Evolutionary conservation across 2,329 filamentous ascomycete species (phyloP).

Genomic region (Diaporthe citriasiana): DNA sequence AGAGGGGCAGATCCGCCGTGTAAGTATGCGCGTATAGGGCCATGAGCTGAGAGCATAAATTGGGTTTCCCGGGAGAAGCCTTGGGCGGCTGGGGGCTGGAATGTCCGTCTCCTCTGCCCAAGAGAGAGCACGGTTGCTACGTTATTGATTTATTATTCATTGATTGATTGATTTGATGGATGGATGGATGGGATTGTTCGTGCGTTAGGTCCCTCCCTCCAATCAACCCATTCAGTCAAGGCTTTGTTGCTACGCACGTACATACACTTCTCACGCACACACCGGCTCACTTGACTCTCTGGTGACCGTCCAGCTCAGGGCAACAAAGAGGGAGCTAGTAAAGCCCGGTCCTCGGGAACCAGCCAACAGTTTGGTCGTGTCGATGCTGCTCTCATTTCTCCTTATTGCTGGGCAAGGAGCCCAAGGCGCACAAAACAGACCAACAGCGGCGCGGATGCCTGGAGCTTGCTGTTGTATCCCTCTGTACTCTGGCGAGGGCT

Average conservation of each 20-base stretch:
- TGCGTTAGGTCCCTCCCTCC: not conserved
- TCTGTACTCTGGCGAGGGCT: not conserved
- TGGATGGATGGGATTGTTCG: no score
- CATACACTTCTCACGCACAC: not conserved
- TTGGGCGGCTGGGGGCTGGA: not conserved
- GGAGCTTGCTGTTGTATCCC: constrained; percentile 15
- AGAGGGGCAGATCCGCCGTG: constrained; percentile 31
- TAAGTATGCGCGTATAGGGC: constrained; percentile 4
- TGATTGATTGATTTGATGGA: no score
- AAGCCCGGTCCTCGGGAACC: not conserved
- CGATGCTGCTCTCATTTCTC: constrained; percentile 14
- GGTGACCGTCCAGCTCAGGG: not conserved
- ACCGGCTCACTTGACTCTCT: not conserved
- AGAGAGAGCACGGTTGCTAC: not conserved
- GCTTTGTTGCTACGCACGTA: constrained; percentile 19
- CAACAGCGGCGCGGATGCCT: constrained; percentile 4
- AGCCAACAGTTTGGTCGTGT: constrained; percentile 4
- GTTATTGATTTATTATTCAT: not conserved
- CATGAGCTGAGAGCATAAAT: constrained; percentile 16
- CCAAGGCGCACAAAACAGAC: not conserved
- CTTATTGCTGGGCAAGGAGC: not conserved
- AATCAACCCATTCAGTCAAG: not conserved
- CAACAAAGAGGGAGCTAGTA: not conserved
- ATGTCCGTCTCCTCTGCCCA: not conserved
- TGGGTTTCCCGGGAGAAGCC: constrained; percentile 9